These are phyloP conservation scores for Fusarium humuli DNA, from an alignment of 2,329 filamentous ascomycete genomes.

Conservation along the genomic window DNA sequence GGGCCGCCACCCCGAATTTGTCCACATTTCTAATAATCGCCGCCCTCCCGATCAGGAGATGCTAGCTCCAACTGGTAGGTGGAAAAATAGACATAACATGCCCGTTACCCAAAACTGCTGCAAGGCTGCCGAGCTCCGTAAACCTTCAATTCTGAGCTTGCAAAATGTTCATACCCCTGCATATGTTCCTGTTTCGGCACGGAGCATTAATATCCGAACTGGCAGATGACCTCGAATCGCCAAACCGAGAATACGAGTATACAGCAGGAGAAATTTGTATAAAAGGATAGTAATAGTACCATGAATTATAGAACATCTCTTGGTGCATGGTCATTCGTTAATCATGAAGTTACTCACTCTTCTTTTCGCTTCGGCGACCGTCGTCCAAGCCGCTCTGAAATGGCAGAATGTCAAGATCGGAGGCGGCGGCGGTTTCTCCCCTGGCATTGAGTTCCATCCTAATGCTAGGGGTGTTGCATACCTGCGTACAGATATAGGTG, in stretches of 20 bases:
- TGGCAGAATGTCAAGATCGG: conserved; percentile 39
- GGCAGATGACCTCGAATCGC: not conserved
- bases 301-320: not conserved
- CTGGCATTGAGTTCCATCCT: conserved; percentile 39
- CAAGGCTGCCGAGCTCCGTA: not conserved
- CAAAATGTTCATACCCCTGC: not conserved
- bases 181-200: conserved; percentile 1
- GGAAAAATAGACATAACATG: not conserved
- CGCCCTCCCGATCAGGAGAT: not conserved
- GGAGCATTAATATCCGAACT: not conserved
- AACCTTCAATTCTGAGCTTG: not conserved
- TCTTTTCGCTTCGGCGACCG: conserved; percentile 15
- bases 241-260: not conserved
- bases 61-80: not conserved
- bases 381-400: conserved; percentile 18
- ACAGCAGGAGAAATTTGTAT: not conserved
- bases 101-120: not conserved
- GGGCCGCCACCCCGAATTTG: not conserved
- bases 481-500: conserved; percentile 36
- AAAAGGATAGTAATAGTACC: not conserved
- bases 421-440: conserved; percentile 30
- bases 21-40: not conserved
- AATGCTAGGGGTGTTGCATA: conserved; percentile 35
- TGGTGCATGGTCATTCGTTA: not conserved
- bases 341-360: conserved; percentile 28